Conservation (phyloP, 2,329 filamentous ascomycete genomes). For the Proliferodiscus dingleyae region DNA sequence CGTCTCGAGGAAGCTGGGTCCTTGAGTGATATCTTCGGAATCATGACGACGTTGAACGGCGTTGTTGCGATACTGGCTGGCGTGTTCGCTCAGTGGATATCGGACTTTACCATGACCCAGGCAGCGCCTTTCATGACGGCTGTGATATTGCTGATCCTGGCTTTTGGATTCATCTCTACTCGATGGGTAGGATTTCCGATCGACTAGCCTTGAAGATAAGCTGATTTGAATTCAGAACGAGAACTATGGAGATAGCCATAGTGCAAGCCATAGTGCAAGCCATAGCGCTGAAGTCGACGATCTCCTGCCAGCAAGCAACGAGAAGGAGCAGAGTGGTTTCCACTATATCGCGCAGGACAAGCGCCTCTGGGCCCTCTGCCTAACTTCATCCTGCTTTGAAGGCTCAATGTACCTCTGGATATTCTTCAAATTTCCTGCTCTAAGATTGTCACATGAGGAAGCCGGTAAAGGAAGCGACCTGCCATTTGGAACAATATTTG, state of each 20-base stretch:
- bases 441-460: constrained; percentile 37
- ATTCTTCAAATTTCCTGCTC: constrained; percentile 54
- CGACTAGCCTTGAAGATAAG: background rate
- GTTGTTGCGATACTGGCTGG: constrained; percentile 49
- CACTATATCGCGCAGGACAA: constrained; percentile 31
- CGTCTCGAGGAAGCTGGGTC: constrained; percentile 38
- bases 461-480: constrained; percentile 37
- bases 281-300: background rate
- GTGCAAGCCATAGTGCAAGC: constrained; percentile 40
- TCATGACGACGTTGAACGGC: constrained; percentile 46
- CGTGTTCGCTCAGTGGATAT: constrained; percentile 44
- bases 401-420: constrained; percentile 57
- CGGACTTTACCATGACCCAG: constrained; percentile 40
- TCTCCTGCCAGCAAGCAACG: background rate
- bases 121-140: constrained; percentile 47
- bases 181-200: constrained; percentile 40
- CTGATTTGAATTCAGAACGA: constrained; percentile 35
- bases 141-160: constrained; percentile 36
- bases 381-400: constrained; percentile 52
- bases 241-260: constrained; percentile 39
- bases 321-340: constrained; percentile 12
- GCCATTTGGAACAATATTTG: constrained; percentile 48
- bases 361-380: constrained; percentile 43
- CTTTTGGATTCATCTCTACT: constrained; percentile 40
- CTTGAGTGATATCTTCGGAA: constrained; percentile 46